Percentiles rank a stretch among this genome's conserved stretches.
These are phyloP conservation scores for Lasiodiplodia sp. DNA, from an alignment of 2,329 filamentous ascomycete genomes.

Conservation along the genomic window DNA sequence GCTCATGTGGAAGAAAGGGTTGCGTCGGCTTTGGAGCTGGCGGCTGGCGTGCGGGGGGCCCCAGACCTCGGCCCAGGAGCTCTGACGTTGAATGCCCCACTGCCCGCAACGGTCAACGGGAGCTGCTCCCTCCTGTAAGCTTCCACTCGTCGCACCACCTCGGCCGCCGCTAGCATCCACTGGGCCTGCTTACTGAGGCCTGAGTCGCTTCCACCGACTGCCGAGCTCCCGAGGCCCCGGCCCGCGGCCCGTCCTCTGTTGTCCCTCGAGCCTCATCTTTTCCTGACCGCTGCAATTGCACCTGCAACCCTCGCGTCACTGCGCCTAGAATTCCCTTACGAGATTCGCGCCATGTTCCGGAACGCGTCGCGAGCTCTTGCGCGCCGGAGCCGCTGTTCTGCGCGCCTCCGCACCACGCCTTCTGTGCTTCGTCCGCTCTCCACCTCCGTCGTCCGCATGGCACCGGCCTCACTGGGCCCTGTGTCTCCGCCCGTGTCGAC, in stretches of 20 bases:
- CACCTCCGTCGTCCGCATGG: constrained; percentile 59
- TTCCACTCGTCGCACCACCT: constrained; percentile 1
- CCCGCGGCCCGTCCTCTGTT: background rate
- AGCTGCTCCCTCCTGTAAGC: background rate
- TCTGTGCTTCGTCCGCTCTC: constrained; percentile 47
- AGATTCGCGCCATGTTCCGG: constrained; percentile 43
- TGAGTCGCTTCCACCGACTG: background rate
- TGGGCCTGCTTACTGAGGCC: background rate
- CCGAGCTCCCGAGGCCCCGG: constrained; percentile 10
- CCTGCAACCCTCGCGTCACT: background rate
- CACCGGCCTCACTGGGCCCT: constrained; percentile 58
- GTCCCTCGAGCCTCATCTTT: constrained; percentile 1
- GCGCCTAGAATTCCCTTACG: background rate
- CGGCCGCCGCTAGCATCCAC: background rate
- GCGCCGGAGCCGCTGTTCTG: constrained; percentile 42
- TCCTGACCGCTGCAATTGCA: background rate
- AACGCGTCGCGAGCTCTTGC: constrained; percentile 45
- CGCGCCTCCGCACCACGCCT: constrained; percentile 36
- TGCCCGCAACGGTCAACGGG: constrained; percentile 6
- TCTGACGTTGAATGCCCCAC: constrained; percentile 23
- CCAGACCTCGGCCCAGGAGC: constrained; percentile 27
- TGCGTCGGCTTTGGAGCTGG: constrained; percentile 34
- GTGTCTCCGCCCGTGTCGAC: constrained; percentile 69
- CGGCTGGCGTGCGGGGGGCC: constrained; percentile 30
- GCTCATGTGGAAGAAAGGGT: constrained; percentile 1